Conservation (phyloP, 1,284 basidiomycete species). For the Cronartium ribicola region DNA sequence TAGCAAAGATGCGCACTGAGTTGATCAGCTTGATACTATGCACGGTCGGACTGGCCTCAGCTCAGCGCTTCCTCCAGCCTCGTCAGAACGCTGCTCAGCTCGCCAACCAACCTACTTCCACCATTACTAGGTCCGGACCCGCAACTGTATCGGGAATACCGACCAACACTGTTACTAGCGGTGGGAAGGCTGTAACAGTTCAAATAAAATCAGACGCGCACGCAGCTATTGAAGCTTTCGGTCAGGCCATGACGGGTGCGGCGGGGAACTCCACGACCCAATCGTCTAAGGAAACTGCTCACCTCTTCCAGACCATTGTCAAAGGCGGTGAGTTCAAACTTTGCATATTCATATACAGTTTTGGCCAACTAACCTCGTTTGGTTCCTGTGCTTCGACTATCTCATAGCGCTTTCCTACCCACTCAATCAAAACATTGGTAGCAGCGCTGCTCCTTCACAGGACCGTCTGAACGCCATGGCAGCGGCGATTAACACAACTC, state of each 20-base stretch:
- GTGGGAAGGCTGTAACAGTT: slow-evolving; percentile 11
- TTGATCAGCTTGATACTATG: not conserved
- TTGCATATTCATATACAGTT: not conserved
- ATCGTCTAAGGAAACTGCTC: slow-evolving; percentile 37
- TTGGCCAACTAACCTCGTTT: not conserved
- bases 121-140: not conserved
- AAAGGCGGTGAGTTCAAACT: slow-evolving; percentile 31
- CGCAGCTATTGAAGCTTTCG: slow-evolving; percentile 22
- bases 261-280: slow-evolving; percentile 31
- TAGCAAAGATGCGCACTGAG: not conserved
- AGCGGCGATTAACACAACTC: slow-evolving; percentile 19
- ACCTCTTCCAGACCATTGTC: slow-evolving; percentile 26
- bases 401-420: slow-evolving; percentile 16
- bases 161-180: slow-evolving; percentile 9
- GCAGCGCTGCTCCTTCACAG: slow-evolving; percentile 14
- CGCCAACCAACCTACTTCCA: not conserved
- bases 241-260: slow-evolving; percentile 3
- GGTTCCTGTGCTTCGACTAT: not conserved
- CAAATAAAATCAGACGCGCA: slow-evolving; percentile 35
- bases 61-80: not conserved
- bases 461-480: slow-evolving; percentile 35
- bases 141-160: slow-evolving; percentile 28
- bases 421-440: slow-evolving; percentile 24
- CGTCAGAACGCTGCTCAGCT: too few species aligned
- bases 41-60: not conserved